Evolutionary conservation across 805 yeast genomes (phyloP).

Genomic region (Candida ulmi): DNA sequence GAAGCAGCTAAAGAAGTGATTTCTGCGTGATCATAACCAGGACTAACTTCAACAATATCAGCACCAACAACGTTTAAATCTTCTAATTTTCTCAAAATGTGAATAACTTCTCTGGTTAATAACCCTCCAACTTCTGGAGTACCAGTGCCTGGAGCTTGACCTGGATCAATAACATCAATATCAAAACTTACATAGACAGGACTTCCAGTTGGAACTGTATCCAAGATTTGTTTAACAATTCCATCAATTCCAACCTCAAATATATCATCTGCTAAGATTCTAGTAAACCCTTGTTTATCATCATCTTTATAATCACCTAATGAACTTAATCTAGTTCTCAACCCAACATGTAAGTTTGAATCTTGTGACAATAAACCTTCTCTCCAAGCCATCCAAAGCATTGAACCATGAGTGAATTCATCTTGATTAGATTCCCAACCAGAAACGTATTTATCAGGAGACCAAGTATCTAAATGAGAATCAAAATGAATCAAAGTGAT

Average conservation of each 20-base stretch:
- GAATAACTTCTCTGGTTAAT: conserved; percentile 57
- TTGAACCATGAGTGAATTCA: conserved; percentile 76
- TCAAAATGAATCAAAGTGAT: conserved; percentile 76
- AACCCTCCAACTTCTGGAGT: conserved; percentile 77
- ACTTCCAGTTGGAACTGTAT: conserved; percentile 50
- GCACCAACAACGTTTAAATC: conserved; percentile 64
- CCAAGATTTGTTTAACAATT: conserved; percentile 47
- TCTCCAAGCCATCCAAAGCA: conserved; percentile 65
- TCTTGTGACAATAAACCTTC: conserved; percentile 52
- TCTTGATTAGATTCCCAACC: conserved; percentile 49
- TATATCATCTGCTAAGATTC: conserved; percentile 69
- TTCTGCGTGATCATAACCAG: conserved; percentile 60
- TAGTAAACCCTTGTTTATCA: conserved; percentile 57
- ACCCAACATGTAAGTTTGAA: conserved; percentile 67
- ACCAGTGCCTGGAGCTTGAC: conserved; percentile 74
- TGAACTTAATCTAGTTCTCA: conserved; percentile 56
- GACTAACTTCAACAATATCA: conserved; percentile 72
- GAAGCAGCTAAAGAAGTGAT: conserved; percentile 66
- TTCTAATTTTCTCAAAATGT: conserved; percentile 52
- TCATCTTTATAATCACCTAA: conserved; percentile 57
- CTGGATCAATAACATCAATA: conserved; percentile 71
- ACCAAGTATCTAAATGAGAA: conserved; percentile 77
- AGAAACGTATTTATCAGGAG: conserved; percentile 64
- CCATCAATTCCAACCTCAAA: conserved; percentile 60
- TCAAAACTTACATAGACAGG: conserved; percentile 81